Percentiles rank a stretch among this genome's conserved stretches.
These are phyloP conservation scores for Leptoxyphium fumago DNA, from an alignment of 2,329 filamentous ascomycete species.

Conservation along the genomic window DNA sequence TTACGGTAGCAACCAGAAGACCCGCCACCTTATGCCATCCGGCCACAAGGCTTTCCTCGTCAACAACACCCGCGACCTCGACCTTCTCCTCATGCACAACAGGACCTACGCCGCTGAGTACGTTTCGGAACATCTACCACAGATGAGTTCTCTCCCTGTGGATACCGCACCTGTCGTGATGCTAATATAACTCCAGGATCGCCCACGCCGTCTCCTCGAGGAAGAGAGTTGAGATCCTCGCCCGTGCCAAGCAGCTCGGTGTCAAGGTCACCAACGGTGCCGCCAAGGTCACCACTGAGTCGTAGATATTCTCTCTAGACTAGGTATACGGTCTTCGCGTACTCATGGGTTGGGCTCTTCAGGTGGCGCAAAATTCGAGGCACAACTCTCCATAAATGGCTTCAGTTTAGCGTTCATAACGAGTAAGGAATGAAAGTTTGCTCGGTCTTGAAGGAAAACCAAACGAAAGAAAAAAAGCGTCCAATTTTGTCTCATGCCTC, in stretches of 20 bases:
- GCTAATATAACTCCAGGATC: conserved; percentile 47
- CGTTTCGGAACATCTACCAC: conserved; percentile 25
- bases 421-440: neutral
- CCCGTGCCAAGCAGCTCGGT: conserved; percentile 92
- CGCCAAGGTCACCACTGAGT: conserved; percentile 96
- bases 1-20: conserved; percentile 99
- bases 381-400: neutral
- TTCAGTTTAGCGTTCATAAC: neutral
- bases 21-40: conserved; percentile 94
- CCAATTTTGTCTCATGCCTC: conserved; percentile 1
- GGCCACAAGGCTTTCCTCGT: conserved; percentile 99
- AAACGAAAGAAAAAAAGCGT: neutral
- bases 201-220: conserved; percentile 93
- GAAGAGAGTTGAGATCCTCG: conserved; percentile 97
- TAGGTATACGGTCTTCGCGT: too few relatives aligned
- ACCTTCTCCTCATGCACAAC: conserved; percentile 99
- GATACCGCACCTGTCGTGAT: too few relatives aligned
- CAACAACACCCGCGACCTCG: conserved; percentile 88
- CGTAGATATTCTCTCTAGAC: conserved; percentile 25
- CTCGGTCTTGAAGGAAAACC: neutral
- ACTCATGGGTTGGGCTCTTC: too few relatives aligned
- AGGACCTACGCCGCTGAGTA: conserved; percentile 97
- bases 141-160: too few relatives aligned
- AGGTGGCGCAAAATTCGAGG: neutral
- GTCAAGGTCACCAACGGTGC: conserved; percentile 99